These are phyloP conservation scores for Chaetomiaceae sp. DNA, from an alignment of 2,329 filamentous ascomycete species.

Conservation along the genomic window DNA sequence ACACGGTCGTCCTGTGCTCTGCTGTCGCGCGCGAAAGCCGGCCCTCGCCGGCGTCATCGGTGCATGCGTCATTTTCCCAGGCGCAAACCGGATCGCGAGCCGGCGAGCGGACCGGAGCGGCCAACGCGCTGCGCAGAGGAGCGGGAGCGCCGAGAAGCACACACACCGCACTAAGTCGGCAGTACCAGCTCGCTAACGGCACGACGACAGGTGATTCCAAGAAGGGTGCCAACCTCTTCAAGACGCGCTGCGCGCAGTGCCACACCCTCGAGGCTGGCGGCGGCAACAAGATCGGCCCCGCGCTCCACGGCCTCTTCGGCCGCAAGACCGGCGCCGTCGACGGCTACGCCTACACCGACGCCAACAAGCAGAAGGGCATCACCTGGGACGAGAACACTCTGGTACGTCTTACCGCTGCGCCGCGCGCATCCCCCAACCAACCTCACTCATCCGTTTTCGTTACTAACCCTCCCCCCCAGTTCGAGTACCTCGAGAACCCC, in stretches of 20 bases:
- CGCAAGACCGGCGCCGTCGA: constrained; percentile 88
- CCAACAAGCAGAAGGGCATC: constrained; percentile 97
- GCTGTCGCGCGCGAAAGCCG: background rate
- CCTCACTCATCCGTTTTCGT: too few species aligned
- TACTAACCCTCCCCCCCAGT: constrained; percentile 46
- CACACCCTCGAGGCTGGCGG: constrained; percentile 89
- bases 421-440: background rate
- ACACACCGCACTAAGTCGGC: background rate
- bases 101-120: background rate
- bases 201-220: constrained; percentile 70
- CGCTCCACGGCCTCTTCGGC: constrained; percentile 95
- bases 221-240: constrained; percentile 99
- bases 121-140: constrained; percentile 1
- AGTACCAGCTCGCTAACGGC: constrained; percentile 14
- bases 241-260: constrained; percentile 98
- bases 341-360: constrained; percentile 96
- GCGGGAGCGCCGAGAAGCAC: background rate
- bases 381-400: constrained; percentile 82
- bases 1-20: background rate
- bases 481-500: constrained; percentile 99
- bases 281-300: constrained; percentile 97
- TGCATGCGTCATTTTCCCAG: constrained; percentile 20
- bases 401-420: constrained; percentile 44
- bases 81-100: constrained; percentile 2
- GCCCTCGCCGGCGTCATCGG: background rate